Evolutionary conservation across 305 asterid species (phyloP), one percentile per base, ranked within the genome.

Genomic region (Solanum hybrid): DNA sequence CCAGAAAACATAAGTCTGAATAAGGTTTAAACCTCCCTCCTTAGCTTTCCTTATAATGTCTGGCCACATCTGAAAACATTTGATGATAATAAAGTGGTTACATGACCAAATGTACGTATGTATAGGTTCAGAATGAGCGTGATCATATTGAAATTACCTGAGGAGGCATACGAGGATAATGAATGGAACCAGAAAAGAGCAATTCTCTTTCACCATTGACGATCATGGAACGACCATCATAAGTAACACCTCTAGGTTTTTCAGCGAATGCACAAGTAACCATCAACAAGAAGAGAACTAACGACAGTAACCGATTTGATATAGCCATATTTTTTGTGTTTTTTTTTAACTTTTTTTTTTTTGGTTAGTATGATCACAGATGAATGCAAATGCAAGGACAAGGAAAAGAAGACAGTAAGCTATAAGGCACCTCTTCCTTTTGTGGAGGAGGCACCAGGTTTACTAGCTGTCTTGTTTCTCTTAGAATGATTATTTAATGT

Each of bases 1-100:
- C 99, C 99, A 97, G 85, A 97, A 97, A 4, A 97, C 94, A 51
- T 97, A 97, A 32, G 99, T 97, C 88, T 95, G 97, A 34, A 96
- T 93, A 32, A 94, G 38, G 24, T 96, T 95, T 1, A 96, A 87
- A 10, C 99, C 99, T 69, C 96, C 98, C 72, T 94, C 92, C 85
- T 95, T 96, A 10, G 98, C 92, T 91, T 90, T 92, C 69, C 69
- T 89, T 29, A 96, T 93, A 76, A 96, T 91, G 9, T 95, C 96
- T 40, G 95, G 95, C 99, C 99, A 97, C 98, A 94, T 93, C 99
- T 92, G 86, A 10, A 51, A 75, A 85, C 35, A 71, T 87, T 29
- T 64, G 10, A 75, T 76, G 35, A 14, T 38, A 12, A 6, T 82
- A 14, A 2, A 27, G 17, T 17, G 0, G 31, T 81, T 10, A 66